Conservation (phyloP, 129 eudicot genomes). For the Flaveria bidentis region DNA sequence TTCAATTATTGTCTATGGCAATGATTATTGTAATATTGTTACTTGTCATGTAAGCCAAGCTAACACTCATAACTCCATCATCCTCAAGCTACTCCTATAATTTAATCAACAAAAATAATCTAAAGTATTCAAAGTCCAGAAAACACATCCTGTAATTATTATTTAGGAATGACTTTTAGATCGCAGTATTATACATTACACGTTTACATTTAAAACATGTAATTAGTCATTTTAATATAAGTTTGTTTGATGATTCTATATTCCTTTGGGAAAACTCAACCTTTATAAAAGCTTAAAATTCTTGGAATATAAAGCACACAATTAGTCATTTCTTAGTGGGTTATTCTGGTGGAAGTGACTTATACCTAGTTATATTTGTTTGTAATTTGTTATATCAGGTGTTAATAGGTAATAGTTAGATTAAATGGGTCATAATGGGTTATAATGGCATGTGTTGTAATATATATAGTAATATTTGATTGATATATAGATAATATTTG, state of each 20-base stretch:
- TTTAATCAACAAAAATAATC: not conserved
- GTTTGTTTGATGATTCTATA: not conserved
- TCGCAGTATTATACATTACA: not conserved
- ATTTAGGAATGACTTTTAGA: not conserved
- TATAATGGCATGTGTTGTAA: too few species aligned
- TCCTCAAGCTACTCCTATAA: conserved; percentile 14
- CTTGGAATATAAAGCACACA: too few species aligned
- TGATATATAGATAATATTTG: too few species aligned
- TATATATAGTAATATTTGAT: too few species aligned
- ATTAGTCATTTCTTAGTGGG: too few species aligned
- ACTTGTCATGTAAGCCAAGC: conserved; percentile 30
- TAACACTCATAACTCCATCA: conserved; percentile 17
- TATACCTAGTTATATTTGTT: too few species aligned
- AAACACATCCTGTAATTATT: conserved; percentile 9
- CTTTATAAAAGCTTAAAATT: too few species aligned
- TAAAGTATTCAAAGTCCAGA: conserved; percentile 10
- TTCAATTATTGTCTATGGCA: not conserved
- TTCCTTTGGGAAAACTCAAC: not conserved
- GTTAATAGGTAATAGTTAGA: too few species aligned
- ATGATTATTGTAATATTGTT: conserved; percentile 19
- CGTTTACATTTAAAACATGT: not conserved
- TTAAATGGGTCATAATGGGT: too few species aligned
- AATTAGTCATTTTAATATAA: not conserved
- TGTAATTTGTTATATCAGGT: too few species aligned
- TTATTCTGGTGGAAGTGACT: too few species aligned